phyloP scores from a whole-genome alignment of 2,329 filamentous ascomycete species.

The Mariannaea sp. region DNA sequence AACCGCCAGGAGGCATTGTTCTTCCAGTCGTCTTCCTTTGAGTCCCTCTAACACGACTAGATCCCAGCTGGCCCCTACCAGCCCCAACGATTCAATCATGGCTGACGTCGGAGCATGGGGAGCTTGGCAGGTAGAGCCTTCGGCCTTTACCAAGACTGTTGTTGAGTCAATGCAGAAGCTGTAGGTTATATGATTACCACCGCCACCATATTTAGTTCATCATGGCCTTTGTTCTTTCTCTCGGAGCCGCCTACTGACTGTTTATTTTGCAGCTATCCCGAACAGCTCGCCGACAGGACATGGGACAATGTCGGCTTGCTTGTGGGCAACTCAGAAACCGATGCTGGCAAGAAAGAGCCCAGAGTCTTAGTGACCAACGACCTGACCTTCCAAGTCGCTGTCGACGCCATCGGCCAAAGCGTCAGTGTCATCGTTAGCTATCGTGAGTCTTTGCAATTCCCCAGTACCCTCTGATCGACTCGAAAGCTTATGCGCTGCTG shows the following conservation, averaged over 20 bases:
- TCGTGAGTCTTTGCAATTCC: slow-evolving; percentile 55
- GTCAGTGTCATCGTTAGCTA: slow-evolving; percentile 87
- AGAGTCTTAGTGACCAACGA: slow-evolving; percentile 75
- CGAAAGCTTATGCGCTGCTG: too few relatives aligned
- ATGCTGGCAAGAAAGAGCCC: slow-evolving; percentile 38
- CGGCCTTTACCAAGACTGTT: slow-evolving; percentile 61
- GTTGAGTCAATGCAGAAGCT: slow-evolving; percentile 79
- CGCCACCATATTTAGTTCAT: too few relatives aligned
- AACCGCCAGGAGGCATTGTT: slow-evolving; percentile 19
- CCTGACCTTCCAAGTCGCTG: slow-evolving; percentile 83
- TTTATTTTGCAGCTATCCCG: slow-evolving; percentile 79
- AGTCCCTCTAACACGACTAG: neutral
- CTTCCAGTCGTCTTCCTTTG: slow-evolving; percentile 23
- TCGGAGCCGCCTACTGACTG: neutral
- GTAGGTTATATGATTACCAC: slow-evolving; percentile 57
- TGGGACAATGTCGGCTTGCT: slow-evolving; percentile 98
- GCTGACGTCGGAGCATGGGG: slow-evolving; percentile 42
- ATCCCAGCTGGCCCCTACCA: slow-evolving; percentile 10
- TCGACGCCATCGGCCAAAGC: slow-evolving; percentile 80
- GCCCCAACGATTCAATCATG: slow-evolving; percentile 25
- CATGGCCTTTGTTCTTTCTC: neutral
- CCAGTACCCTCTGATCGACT: neutral
- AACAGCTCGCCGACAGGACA: slow-evolving; percentile 82
- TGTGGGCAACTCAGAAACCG: slow-evolving; percentile 48
- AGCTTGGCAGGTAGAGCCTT: slow-evolving; percentile 47